Conservation (phyloP, 2,329 filamentous ascomycete genomes). For the Corynespora cassiicola region DNA sequence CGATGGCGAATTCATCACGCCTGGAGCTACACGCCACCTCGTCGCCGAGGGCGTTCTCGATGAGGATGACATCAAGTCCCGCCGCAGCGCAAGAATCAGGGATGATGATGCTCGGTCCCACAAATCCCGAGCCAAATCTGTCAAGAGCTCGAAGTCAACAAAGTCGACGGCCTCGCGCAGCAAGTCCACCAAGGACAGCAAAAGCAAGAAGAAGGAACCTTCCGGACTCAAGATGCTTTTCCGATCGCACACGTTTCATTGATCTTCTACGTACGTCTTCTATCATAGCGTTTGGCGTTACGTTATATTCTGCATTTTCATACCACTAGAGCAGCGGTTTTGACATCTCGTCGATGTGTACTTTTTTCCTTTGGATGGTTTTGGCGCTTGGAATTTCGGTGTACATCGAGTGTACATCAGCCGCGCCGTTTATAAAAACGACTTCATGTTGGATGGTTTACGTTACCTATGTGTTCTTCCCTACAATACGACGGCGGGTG, state of each 20-base stretch:
- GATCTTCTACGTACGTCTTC: conserved; percentile 6
- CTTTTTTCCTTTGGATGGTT: not conserved
- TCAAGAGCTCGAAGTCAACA: conserved; percentile 6
- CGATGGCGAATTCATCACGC: conserved; percentile 71
- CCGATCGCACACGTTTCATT: conserved; percentile 34
- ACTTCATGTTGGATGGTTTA: no score
- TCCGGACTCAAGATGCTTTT: conserved; percentile 52
- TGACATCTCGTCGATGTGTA: no score
- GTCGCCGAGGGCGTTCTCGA: conserved; percentile 54
- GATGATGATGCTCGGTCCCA: conserved; percentile 29
- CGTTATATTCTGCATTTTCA: not conserved
- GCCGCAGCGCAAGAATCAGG: conserved; percentile 30
- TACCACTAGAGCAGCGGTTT: not conserved
- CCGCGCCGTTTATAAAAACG: no score
- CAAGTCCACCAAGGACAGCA: conserved; percentile 35
- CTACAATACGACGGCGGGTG: no score
- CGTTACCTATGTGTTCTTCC: no score
- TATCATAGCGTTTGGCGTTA: conserved; percentile 18
- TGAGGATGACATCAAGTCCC: conserved; percentile 55
- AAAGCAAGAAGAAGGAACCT: conserved; percentile 51
- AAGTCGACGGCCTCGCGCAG: conserved; percentile 13
- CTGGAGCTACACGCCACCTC: conserved; percentile 56
- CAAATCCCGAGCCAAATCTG: conserved; percentile 35
- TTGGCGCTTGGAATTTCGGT: no score
- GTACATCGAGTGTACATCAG: no score